These are phyloP conservation scores for Aspergillus fumigatus DNA, from an alignment of 2,329 filamentous ascomycete genomes.

Conservation along the genomic window DNA sequence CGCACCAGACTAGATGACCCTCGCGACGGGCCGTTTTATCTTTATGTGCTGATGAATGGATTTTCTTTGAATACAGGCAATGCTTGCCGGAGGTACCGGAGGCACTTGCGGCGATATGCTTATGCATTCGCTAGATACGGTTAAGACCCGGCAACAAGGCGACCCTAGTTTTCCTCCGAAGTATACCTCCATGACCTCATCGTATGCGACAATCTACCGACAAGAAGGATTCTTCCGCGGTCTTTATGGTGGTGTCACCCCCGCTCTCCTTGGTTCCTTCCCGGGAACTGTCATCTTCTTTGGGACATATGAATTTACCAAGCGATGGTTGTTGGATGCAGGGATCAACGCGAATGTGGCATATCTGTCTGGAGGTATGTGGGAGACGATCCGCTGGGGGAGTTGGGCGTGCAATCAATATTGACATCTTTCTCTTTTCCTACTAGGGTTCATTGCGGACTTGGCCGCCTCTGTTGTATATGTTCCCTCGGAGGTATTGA, in stretches of 20 bases:
- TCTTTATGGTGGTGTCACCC: constrained; percentile 88
- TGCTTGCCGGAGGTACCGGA: constrained; percentile 90
- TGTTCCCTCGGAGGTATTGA: constrained; percentile 94
- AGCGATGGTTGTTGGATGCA: constrained; percentile 78
- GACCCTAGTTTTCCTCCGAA: constrained; percentile 89
- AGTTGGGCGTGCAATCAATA: background rate
- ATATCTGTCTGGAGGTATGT: constrained; percentile 76
- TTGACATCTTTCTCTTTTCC: constrained; percentile 2
- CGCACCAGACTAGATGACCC: background rate
- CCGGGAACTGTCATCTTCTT: constrained; percentile 94
- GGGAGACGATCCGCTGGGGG: constrained; percentile 12
- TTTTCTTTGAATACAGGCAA: constrained; percentile 57
- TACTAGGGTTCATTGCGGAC: constrained; percentile 80
- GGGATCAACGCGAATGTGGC: constrained; percentile 78
- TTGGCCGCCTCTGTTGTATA: constrained; percentile 89
- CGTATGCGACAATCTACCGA: constrained; percentile 87
- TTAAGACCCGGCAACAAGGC: constrained; percentile 96
- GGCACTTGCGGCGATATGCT: constrained; percentile 93
- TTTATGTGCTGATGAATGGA: constrained; percentile 11
- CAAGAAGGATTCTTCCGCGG: constrained; percentile 85
- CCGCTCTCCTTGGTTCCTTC: constrained; percentile 87
- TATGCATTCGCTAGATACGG: constrained; percentile 98
- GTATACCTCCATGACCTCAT: constrained; percentile 84
- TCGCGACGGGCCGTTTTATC: background rate
- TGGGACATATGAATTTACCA: constrained; percentile 92